Evolutionary conservation across 2,329 filamentous ascomycete genomes (phyloP), one percentile per base, ranked within the genome.

Genomic region (Talaromyces marneffei): DNA sequence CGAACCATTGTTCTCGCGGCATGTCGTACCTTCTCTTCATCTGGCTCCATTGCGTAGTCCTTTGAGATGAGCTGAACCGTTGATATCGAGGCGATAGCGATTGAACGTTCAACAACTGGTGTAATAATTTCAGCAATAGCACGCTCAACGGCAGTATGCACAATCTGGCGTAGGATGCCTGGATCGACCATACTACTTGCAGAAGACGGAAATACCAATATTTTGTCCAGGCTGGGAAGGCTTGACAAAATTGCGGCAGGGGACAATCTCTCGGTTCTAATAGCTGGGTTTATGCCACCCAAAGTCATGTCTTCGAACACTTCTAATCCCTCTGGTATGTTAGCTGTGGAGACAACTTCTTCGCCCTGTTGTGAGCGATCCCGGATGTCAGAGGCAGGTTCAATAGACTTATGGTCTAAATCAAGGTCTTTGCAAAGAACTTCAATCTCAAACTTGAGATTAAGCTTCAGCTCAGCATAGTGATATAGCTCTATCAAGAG

Each of bases 371-470:
- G 80, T 48, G 79, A 80, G 42, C 92, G 85, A 66, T 92, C 90
- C 64, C 92, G 84, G 60, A 99, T 94, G 70, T 92, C 88, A 23
- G 89, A 87, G 0, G 92, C 91, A 0, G 93, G 91, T 68, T 95
- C 89, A 64, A 97, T 92, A 62, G 85, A 88, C 77, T 95, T 96
- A 75, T 96, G 89, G 65, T 97, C 92, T n/a, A 97, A 81, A 59
- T 88, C 88, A 16, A 99, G 80, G 12, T 92, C 92, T 72, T 95
- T 95, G 80, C 92, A 99, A 25, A 99, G 83, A 27, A 99, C 92
- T 75, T 99, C 94, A 62, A 99, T 97, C 75, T 99, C 94, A 68
- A 99, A 99, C 70, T 97, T 99, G 57, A 96, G 87, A 67, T 97
- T 97, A 39, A 99, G 84, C 74, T 97, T 97, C 60, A 99, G 80